These are phyloP conservation scores for Salix udensis DNA, from an alignment of 345 rosid genomes.

Conservation along the genomic window DNA sequence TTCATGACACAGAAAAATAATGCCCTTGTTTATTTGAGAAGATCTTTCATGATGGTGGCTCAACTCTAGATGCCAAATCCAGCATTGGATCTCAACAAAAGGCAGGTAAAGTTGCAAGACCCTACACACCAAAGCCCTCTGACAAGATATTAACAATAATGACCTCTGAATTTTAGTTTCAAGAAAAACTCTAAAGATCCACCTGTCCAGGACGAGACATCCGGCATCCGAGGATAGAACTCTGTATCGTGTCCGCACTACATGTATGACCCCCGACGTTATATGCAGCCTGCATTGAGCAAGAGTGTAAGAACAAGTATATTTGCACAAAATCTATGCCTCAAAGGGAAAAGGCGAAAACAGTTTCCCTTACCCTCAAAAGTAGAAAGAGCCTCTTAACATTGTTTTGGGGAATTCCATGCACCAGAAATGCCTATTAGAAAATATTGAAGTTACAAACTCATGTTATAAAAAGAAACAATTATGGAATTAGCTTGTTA, in stretches of 20 bases:
- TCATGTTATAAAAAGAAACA: constrained; percentile 12
- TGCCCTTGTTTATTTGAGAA: background rate
- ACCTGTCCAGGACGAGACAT: constrained; percentile 99
- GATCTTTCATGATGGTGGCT: background rate
- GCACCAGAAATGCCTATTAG: constrained; percentile 74
- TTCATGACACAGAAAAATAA: background rate
- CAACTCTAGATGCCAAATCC: background rate
- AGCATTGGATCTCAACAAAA: background rate
- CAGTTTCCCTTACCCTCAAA: constrained; percentile 51
- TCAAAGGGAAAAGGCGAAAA: background rate
- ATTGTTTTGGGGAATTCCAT: constrained; percentile 88
- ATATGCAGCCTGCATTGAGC: constrained; percentile 74
- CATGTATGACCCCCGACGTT: constrained; percentile 87
- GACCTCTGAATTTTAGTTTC: background rate
- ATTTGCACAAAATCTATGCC: background rate
- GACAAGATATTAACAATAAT: background rate
- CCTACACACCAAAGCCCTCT: background rate
- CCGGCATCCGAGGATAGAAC: constrained; percentile 72
- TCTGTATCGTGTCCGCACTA: constrained; percentile 77
- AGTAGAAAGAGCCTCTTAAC: constrained; percentile 75
- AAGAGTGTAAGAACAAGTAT: constrained; percentile 15
- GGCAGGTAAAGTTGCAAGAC: background rate
- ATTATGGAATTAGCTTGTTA: background rate
- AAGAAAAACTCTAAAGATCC: constrained; percentile 7
- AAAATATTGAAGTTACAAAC: constrained; percentile 9